These are phyloP conservation scores for Avicennia marina DNA, from an alignment of 257 asterid species.

Conservation along the genomic window DNA sequence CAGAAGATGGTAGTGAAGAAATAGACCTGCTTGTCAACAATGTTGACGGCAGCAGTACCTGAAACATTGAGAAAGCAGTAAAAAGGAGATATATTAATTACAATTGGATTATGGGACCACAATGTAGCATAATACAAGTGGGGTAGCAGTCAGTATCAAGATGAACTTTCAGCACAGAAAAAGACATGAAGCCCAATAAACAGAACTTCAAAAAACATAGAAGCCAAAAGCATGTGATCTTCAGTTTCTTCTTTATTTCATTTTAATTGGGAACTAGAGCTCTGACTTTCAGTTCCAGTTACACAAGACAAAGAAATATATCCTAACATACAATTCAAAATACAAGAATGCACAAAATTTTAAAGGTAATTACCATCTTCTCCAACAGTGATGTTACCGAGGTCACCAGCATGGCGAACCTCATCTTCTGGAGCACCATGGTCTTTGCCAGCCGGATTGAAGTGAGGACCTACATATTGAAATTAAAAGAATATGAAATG, in stretches of 20 bases:
- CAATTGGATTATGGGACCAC: not conserved
- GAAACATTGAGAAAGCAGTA: slow-evolving; percentile 9
- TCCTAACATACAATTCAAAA: not conserved
- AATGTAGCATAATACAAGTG: too few species aligned
- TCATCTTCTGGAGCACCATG: slow-evolving; percentile 76
- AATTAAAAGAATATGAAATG: not conserved
- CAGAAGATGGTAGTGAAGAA: not conserved
- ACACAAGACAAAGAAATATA: not conserved
- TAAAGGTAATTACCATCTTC: slow-evolving; percentile 40
- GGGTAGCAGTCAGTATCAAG: not conserved
- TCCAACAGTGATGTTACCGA: slow-evolving; percentile 56
- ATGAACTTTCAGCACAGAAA: not conserved
- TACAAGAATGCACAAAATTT: not conserved
- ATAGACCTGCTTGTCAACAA: slow-evolving; percentile 50
- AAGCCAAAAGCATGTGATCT: not conserved
- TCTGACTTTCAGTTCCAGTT: not conserved
- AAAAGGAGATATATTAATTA: not conserved
- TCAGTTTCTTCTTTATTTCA: too few species aligned
- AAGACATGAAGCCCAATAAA: not conserved
- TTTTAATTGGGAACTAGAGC: not conserved
- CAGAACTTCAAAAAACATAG: not conserved
- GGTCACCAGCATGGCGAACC: slow-evolving; percentile 74
- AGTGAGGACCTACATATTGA: slow-evolving; percentile 52
- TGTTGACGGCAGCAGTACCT: slow-evolving; percentile 50
- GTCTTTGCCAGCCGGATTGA: slow-evolving; percentile 51